Evolutionary conservation across 1,139 yeast species (phyloP).

Genomic region (Sugiyamaella sp.): DNA sequence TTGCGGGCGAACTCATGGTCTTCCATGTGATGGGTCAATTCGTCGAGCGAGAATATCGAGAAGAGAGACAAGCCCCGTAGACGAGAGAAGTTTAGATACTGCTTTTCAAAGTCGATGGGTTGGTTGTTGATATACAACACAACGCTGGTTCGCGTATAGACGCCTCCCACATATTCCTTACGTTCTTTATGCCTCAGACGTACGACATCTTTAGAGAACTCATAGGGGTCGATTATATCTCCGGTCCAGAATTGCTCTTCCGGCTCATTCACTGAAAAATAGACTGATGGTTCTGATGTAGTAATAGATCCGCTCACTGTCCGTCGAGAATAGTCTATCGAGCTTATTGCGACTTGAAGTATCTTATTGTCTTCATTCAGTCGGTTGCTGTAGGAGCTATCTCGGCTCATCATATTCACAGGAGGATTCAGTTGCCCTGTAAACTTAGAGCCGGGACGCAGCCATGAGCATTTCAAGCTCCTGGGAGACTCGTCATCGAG

Average conservation of each 20-base stretch:
- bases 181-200: conserved; percentile 6
- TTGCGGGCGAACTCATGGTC: conserved; percentile 13
- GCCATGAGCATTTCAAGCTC: conserved; percentile 13
- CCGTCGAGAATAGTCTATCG: conserved; percentile 10
- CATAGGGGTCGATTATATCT: conserved; percentile 10
- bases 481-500: conserved; percentile 8
- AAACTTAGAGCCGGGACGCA: conserved; percentile 11
- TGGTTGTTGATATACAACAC: conserved; percentile 2
- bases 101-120: conserved; percentile 5
- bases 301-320: conserved; percentile 8
- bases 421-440: conserved; percentile 13
- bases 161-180: conserved; percentile 6
- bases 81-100: conserved; percentile 14
- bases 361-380: conserved; percentile 8
- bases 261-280: conserved; percentile 8
- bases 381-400: neutral
- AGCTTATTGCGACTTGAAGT: conserved; percentile 9
- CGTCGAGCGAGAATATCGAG: conserved; percentile 13
- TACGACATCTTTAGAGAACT: conserved; percentile 13
- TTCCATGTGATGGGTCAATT: conserved; percentile 11
- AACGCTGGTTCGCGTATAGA: neutral
- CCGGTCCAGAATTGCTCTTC: conserved; percentile 13
- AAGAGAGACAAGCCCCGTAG: conserved; percentile 11
- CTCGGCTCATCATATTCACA: neutral
- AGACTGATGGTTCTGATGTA: conserved; percentile 14